These are phyloP conservation scores for Naematelia encephala DNA, from an alignment of 768 basidiomycete genomes.

Conservation along the genomic window DNA sequence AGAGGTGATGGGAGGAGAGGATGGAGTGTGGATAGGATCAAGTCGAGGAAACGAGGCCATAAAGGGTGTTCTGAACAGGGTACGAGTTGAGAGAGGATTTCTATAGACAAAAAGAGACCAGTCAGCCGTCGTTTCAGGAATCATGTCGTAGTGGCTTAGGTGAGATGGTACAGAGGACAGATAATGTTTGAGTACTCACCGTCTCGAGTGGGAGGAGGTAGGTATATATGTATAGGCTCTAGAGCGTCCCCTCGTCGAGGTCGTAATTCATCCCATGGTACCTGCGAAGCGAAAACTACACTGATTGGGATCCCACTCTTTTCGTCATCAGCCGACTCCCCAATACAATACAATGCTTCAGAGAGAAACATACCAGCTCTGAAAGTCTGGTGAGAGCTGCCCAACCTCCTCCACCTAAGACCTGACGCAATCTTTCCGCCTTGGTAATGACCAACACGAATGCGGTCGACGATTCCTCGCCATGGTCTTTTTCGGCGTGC, in stretches of 20 bases:
- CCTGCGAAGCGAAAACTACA: slow-evolving; percentile 35
- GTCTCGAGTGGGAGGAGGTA: slow-evolving; percentile 27
- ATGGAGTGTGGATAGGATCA: slow-evolving; percentile 34
- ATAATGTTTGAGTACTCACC: slow-evolving; percentile 20
- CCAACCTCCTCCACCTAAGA: slow-evolving; percentile 38
- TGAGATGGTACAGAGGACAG: neutral
- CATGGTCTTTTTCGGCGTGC: neutral
- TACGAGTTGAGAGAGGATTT: slow-evolving; percentile 23
- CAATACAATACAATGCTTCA: neutral
- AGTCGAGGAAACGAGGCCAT: slow-evolving; percentile 46
- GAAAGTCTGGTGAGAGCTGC: slow-evolving; percentile 36
- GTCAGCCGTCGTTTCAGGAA: too few species aligned
- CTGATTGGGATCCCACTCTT: slow-evolving; percentile 29
- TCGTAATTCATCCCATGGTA: slow-evolving; percentile 45
- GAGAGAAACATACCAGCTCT: slow-evolving; percentile 36
- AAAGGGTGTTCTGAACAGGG: slow-evolving; percentile 35
- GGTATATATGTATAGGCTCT: slow-evolving; percentile 45
- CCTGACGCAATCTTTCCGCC: slow-evolving; percentile 28
- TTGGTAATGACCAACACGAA: slow-evolving; percentile 29
- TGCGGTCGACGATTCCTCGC: slow-evolving; percentile 14
- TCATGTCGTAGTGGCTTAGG: neutral
- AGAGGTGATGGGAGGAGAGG: slow-evolving; percentile 26
- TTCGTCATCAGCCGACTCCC: neutral
- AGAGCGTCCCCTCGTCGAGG: slow-evolving; percentile 34
- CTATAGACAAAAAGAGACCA: too few species aligned